phyloP scores from a whole-genome alignment of 2,329 filamentous ascomycete species.

The Chaetothyriales sp. region DNA sequence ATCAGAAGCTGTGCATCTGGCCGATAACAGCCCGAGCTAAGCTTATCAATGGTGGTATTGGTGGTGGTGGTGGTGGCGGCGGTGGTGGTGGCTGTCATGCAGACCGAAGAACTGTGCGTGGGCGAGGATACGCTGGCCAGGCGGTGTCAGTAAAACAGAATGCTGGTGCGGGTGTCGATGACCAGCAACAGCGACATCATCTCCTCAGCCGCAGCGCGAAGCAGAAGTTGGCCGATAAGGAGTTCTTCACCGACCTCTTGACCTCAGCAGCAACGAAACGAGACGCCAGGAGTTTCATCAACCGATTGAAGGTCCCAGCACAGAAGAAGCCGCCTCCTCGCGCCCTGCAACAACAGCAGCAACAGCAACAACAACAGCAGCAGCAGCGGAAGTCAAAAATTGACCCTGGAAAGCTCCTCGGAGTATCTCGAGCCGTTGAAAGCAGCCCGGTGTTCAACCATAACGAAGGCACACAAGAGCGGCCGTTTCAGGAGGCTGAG shows the following conservation, averaged over 20 bases:
- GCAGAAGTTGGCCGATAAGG: constrained; percentile 41
- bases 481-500: constrained; percentile 26
- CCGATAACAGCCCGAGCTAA: constrained; percentile 4
- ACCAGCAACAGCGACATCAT: background rate
- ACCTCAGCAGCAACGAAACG: constrained; percentile 82
- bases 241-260: constrained; percentile 73
- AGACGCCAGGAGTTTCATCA: constrained; percentile 80
- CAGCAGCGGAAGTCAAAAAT: constrained; percentile 28
- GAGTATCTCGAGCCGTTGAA: constrained; percentile 41
- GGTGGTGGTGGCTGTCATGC: background rate
- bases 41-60: no score
- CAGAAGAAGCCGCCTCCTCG: constrained; percentile 14
- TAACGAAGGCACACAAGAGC: constrained; percentile 27
- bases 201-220: constrained; percentile 21
- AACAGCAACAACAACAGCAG: constrained; percentile 13
- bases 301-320: constrained; percentile 50
- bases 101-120: background rate
- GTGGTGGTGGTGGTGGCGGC: no score
- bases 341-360: constrained; percentile 17
- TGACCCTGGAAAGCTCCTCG: constrained; percentile 48
- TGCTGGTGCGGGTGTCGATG: background rate
- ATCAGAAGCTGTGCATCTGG: constrained; percentile 21
- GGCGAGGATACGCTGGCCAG: background rate
- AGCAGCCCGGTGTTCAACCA: constrained; percentile 46
- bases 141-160: background rate